Evolutionary conservation across 1,139 yeast genomes (phyloP).

Genomic region (Barnettozyma hawaiiensis): DNA sequence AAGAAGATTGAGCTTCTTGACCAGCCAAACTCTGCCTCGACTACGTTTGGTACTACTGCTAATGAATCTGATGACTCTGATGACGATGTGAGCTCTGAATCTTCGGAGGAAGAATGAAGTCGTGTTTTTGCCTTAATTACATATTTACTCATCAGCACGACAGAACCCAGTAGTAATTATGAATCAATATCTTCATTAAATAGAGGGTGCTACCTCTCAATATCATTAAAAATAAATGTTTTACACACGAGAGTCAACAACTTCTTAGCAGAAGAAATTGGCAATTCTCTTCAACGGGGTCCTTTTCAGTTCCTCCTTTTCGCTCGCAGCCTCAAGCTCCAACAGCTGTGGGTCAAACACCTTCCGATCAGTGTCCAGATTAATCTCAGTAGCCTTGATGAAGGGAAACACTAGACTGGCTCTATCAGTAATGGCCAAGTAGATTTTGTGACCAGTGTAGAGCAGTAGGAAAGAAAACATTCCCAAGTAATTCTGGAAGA

Average conservation of each 20-base stretch:
- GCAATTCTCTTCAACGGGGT: slow-evolving; percentile 10
- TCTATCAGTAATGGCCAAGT: slow-evolving; percentile 33
- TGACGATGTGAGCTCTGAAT: slow-evolving; percentile 46
- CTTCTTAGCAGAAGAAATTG: slow-evolving; percentile 13
- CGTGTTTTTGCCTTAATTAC: background rate
- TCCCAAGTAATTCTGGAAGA: slow-evolving; percentile 48
- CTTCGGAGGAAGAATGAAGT: slow-evolving; percentile 58
- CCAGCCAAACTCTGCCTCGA: slow-evolving; percentile 27
- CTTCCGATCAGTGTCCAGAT: slow-evolving; percentile 46
- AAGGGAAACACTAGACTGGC: slow-evolving; percentile 27
- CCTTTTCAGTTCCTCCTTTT: slow-evolving; percentile 5
- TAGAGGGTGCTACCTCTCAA: background rate
- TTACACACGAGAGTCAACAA: too few relatives aligned
- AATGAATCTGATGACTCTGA: slow-evolving; percentile 37
- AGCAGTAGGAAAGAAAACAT: slow-evolving; percentile 40
- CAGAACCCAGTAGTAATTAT: background rate
- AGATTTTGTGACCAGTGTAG: slow-evolving; percentile 41
- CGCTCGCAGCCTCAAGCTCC: slow-evolving; percentile 16
- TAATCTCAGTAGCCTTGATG: slow-evolving; percentile 38
- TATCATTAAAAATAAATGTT: too few relatives aligned
- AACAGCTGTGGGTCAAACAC: slow-evolving; percentile 34
- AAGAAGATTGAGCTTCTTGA: slow-evolving; percentile 78
- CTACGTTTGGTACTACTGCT: slow-evolving; percentile 28
- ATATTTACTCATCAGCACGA: background rate
- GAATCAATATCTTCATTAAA: too few relatives aligned